phyloP scores from a whole-genome alignment of 192 early-diverging fungal genomes.

The Backusella australiensis region DNA sequence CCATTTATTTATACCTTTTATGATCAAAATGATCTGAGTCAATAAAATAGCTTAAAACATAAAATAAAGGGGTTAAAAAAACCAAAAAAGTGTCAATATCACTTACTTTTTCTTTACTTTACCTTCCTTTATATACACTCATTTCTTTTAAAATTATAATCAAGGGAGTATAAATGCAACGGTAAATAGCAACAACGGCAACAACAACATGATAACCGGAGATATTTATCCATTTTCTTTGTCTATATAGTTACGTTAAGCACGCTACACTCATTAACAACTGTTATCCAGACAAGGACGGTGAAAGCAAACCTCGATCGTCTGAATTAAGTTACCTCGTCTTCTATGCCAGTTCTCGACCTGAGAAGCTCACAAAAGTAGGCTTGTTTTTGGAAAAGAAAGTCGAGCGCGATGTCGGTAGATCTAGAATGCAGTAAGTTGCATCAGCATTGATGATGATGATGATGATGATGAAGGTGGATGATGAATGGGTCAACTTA shows the following conservation, averaged over 20 bases:
- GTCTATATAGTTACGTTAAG: conserved; percentile 58
- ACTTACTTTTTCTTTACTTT: not conserved
- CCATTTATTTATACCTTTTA: not conserved
- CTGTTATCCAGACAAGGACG: conserved; percentile 65
- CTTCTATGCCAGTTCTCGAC: conserved; percentile 85
- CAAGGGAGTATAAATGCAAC: not conserved
- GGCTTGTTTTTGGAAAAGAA: conserved; percentile 78
- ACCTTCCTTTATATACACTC: not conserved
- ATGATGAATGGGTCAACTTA: not conserved
- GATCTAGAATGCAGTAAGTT: conserved; percentile 61
- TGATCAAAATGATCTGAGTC: not conserved
- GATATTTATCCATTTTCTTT: not conserved
- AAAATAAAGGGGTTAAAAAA: not conserved
- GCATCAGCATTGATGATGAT: not conserved
- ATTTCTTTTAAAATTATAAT: not conserved
- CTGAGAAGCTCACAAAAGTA: conserved; percentile 89
- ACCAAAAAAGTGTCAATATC: not conserved
- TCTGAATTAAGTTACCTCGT: conserved; percentile 82
- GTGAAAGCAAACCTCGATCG: conserved; percentile 71
- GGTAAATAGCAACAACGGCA: not conserved
- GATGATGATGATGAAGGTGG: not conserved
- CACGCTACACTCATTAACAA: conserved; percentile 77
- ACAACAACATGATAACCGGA: not conserved
- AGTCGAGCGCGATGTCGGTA: conserved; percentile 62
- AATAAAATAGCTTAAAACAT: not conserved